Percentiles rank a stretch among this genome's conserved stretches.
Conservation (phyloP, 2,329 filamentous ascomycete species). For the Podosphaera fusca region DNA sequence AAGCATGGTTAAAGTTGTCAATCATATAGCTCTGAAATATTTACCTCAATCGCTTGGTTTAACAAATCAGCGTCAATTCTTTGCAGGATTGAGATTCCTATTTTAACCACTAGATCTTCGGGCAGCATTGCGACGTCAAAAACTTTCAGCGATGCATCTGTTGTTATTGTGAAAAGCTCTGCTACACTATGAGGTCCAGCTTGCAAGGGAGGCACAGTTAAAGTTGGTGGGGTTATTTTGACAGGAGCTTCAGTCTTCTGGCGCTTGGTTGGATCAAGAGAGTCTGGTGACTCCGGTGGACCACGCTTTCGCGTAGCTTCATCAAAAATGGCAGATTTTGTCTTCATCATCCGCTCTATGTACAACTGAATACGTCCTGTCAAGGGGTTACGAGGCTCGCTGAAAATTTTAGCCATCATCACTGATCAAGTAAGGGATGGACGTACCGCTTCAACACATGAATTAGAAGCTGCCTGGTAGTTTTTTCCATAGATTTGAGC, state of each 20-base stretch:
- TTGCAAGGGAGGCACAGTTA: slow-evolving; percentile 38
- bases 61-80: slow-evolving; percentile 47
- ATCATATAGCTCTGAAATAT: background rate
- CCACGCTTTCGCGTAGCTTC: slow-evolving; percentile 59
- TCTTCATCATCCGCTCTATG: slow-evolving; percentile 59
- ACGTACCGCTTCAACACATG: slow-evolving; percentile 58
- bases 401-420: slow-evolving; percentile 18
- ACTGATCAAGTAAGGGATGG: background rate
- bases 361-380: slow-evolving; percentile 65
- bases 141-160: slow-evolving; percentile 45
- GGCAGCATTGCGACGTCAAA: slow-evolving; percentile 73
- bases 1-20: background rate
- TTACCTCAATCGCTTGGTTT: slow-evolving; percentile 46
- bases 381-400: slow-evolving; percentile 60
- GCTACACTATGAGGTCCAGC: slow-evolving; percentile 57
- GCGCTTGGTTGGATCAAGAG: slow-evolving; percentile 57
- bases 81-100: slow-evolving; percentile 57
- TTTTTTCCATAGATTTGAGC: slow-evolving; percentile 86
- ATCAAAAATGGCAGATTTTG: slow-evolving; percentile 56
- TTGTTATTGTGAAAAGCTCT: slow-evolving; percentile 69
- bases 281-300: slow-evolving; percentile 45
- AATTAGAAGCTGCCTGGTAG: slow-evolving; percentile 58
- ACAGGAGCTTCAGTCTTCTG: slow-evolving; percentile 40
- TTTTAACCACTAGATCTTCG: slow-evolving; percentile 49
- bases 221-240: slow-evolving; percentile 5